A percentile compares a stretch with the other conserved stretches of the same genome.
Evolutionary conservation across 257 asterid genomes (phyloP).

Genomic region (Petunia axillaris): DNA sequence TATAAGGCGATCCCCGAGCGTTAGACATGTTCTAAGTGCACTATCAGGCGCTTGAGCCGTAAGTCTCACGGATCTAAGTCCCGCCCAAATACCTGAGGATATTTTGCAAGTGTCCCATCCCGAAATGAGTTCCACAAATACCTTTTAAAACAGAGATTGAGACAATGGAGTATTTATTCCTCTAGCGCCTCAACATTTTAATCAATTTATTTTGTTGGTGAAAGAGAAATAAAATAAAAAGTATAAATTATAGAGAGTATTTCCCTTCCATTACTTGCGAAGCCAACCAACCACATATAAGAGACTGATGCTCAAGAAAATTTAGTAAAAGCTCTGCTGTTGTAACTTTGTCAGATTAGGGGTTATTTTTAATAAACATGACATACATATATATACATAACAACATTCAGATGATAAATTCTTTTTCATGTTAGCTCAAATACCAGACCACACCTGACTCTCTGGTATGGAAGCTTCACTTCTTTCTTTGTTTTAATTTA

Average conservation of each 20-base stretch:
- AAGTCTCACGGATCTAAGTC: too few species aligned
- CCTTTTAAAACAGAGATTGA: too few species aligned
- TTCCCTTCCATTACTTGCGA: neutral
- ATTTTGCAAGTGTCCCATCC: too few species aligned
- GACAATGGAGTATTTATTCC: too few species aligned
- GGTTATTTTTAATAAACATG: constrained; percentile 18
- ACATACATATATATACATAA: neutral
- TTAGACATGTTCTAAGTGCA: too few species aligned
- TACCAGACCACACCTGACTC: neutral
- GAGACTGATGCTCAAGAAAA: constrained; percentile 10
- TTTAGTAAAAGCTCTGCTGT: constrained; percentile 20
- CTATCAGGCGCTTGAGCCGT: too few species aligned
- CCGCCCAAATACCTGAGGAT: too few species aligned
- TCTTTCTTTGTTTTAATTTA: constrained; percentile 22
- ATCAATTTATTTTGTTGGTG: too few species aligned
- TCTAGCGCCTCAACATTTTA: too few species aligned
- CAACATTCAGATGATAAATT: constrained; percentile 51
- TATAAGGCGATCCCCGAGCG: too few species aligned
- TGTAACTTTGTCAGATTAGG: constrained; percentile 61
- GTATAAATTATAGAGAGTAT: neutral
- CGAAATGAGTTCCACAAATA: too few species aligned
- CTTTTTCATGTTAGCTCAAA: constrained; percentile 34
- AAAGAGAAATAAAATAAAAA: too few species aligned
- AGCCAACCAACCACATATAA: constrained; percentile 12
- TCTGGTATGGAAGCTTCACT: constrained; percentile 43